These are phyloP conservation scores for Primulina eburnea DNA, from an alignment of 257 asterid genomes.

Conservation along the genomic window DNA sequence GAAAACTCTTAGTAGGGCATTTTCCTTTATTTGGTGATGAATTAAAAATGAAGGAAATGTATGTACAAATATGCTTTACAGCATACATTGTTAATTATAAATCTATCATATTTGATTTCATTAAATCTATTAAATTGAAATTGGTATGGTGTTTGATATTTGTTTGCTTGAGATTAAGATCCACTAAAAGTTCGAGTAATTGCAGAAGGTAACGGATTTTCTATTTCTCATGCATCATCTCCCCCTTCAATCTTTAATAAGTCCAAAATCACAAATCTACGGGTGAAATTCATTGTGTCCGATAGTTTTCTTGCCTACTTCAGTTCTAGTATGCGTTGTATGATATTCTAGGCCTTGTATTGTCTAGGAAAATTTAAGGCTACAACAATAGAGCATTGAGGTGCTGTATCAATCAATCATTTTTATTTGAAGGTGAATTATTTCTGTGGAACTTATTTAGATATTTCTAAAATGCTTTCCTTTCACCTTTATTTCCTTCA, in stretches of 20 bases:
- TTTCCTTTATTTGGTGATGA: background rate
- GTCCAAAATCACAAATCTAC: background rate
- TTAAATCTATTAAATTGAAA: background rate
- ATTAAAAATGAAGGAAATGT: background rate
- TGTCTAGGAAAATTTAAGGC: too few species aligned
- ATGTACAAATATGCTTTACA: too few species aligned
- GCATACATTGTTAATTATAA: background rate
- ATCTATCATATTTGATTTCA: background rate
- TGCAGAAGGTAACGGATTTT: too few species aligned
- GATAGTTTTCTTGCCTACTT: background rate
- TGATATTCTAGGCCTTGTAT: too few species aligned
- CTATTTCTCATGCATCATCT: too few species aligned
- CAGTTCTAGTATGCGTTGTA: background rate
- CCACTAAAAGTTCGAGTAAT: background rate
- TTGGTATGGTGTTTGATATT: background rate
- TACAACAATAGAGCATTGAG: background rate
- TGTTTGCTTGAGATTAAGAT: background rate
- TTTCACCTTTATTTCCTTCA: background rate
- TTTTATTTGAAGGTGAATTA: background rate
- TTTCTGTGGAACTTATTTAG: background rate
- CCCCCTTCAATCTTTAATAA: background rate
- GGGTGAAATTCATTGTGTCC: background rate
- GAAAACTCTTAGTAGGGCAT: background rate
- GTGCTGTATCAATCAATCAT: constrained; percentile 1
- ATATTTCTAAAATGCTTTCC: background rate